phyloP scores from a whole-genome alignment of 495 filamentous ascomycete genomes.

The Penicillium macrosclerotiorum region DNA sequence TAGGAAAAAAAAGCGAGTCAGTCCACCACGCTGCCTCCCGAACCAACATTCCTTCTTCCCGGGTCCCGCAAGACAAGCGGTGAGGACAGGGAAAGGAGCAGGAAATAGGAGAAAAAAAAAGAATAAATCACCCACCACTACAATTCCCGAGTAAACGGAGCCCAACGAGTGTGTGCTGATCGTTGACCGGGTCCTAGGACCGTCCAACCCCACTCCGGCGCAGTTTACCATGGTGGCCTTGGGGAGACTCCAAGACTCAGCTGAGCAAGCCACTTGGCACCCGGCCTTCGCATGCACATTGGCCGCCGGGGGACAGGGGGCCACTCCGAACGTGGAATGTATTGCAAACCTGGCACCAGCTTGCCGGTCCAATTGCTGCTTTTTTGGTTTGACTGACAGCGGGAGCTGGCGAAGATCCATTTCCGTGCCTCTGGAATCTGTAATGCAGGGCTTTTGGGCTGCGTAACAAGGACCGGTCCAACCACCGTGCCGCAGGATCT shows the following conservation, averaged over 20 bases:
- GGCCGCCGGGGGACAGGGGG: conserved; percentile 5
- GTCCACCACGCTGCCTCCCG: not conserved
- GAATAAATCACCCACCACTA: conserved; percentile 15
- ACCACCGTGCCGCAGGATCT: not conserved
- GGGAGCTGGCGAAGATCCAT: conserved; percentile 21
- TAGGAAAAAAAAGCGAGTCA: not conserved
- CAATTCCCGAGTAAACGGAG: conserved; percentile 24
- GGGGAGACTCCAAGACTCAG: conserved; percentile 6
- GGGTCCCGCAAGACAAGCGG: conserved; percentile 24
- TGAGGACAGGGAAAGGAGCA: conserved; percentile 14
- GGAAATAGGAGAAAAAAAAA: conserved; percentile 3
- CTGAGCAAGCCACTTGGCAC: conserved; percentile 21
- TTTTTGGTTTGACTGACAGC: conserved; percentile 22
- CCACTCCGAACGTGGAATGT: conserved; percentile 5
- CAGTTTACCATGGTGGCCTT: not conserved
- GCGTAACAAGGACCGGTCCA: conserved; percentile 13
- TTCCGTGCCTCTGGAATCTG: conserved; percentile 13
- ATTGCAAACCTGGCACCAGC: conserved; percentile 14
- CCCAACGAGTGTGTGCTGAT: conserved; percentile 29
- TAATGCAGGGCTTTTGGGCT: conserved; percentile 20
- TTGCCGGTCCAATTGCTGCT: conserved; percentile 8
- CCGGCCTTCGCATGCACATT: conserved; percentile 18
- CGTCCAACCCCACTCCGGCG: conserved; percentile 19
- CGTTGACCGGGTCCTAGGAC: conserved; percentile 7
- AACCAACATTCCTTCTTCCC: not conserved